These are phyloP conservation scores for Lagenaria siceraria DNA, from an alignment of 306 rosid genomes.

Conservation along the genomic window DNA sequence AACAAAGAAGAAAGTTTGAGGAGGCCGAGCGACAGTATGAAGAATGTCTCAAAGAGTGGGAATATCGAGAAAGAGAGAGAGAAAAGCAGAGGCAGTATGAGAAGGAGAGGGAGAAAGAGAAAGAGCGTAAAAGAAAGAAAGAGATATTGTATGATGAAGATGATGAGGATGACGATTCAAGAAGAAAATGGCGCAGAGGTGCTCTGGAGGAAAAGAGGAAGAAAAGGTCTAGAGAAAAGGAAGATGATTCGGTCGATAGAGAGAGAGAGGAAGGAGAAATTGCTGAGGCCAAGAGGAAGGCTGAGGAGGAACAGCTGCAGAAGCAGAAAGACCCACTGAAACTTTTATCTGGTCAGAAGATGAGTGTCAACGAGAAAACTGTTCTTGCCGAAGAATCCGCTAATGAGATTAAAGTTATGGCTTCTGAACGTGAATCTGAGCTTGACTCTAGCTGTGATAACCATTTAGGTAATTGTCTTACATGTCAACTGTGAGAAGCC, in stretches of 20 bases:
- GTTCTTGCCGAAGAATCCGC: conserved; percentile 29
- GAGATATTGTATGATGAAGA: conserved; percentile 85
- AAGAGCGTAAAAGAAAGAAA: conserved; percentile 85
- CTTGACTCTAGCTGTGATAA: conserved; percentile 36
- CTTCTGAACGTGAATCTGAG: conserved; percentile 25
- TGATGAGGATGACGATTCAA: conserved; percentile 88
- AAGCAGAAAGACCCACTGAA: conserved; percentile 51
- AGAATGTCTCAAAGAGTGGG: conserved; percentile 86
- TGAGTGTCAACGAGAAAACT: conserved; percentile 26
- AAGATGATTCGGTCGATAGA: conserved; percentile 71
- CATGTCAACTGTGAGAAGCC: neutral
- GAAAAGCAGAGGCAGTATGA: conserved; percentile 90
- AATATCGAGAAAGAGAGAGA: conserved; percentile 85
- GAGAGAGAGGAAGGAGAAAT: conserved; percentile 83
- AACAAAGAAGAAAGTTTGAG: conserved; percentile 79
- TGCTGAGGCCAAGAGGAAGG: conserved; percentile 65
- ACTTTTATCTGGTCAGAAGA: conserved; percentile 28
- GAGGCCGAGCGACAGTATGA: conserved; percentile 87
- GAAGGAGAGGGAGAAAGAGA: conserved; percentile 87
- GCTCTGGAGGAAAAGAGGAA: conserved; percentile 80
- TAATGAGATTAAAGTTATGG: conserved; percentile 29
- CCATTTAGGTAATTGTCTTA: conserved; percentile 33
- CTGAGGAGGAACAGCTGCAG: conserved; percentile 63
- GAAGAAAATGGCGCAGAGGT: conserved; percentile 91
- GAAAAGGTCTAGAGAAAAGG: conserved; percentile 77